Evolutionary conservation across 2,329 filamentous ascomycete genomes (phyloP), one percentile per base, ranked within the genome.

Genomic region (Fusarium guadeloupense): DNA sequence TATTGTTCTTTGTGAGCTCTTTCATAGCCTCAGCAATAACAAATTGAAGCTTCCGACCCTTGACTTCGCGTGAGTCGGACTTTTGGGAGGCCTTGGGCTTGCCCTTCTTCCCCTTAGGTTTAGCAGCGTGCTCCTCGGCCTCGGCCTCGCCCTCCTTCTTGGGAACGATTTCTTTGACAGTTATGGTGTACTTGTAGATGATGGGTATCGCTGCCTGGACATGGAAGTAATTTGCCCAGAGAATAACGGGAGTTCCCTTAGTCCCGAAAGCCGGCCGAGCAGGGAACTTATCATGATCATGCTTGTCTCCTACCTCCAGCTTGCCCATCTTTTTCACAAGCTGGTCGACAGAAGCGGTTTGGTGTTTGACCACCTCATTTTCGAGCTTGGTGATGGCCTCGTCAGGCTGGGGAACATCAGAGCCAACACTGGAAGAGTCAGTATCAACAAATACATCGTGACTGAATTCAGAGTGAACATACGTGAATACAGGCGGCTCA

Each of bases 191-290:
- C 52, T 77, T 80, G 67, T 76, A 80, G 5, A 84, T 54, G 0
- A 62, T 54, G 2, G 73, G 66, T 0, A 72, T 66, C 34, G 76
- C 75, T 8, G 81, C 60, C 7, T 74, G 66, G 41, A 86, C 53
- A 2, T 72, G 72, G 63, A 84, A 85, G 62, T 83, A 86, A 68
- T 87, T 86, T 5, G 83, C 75, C 81, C 82, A 85, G 0, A 86
- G 72, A 2, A 73, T 64, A 3, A 83, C 77, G 0, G 69, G 38
- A 2, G 40, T 70, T 5, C 84, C 84, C 6, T 62, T 63, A 4
- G 69, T 76, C 17, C 83, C 83, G 59, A 80, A 86, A 2, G 77
- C 78, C 17, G 84, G 84, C 3, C 84, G 78, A 8, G 68, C 51
- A 4, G 83, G 81, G 40, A 85, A 76, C 16, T 69, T 57, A 23